phyloP scores from a whole-genome alignment of 2,329 filamentous ascomycete genomes.

The Erysiphe pulchra region DNA sequence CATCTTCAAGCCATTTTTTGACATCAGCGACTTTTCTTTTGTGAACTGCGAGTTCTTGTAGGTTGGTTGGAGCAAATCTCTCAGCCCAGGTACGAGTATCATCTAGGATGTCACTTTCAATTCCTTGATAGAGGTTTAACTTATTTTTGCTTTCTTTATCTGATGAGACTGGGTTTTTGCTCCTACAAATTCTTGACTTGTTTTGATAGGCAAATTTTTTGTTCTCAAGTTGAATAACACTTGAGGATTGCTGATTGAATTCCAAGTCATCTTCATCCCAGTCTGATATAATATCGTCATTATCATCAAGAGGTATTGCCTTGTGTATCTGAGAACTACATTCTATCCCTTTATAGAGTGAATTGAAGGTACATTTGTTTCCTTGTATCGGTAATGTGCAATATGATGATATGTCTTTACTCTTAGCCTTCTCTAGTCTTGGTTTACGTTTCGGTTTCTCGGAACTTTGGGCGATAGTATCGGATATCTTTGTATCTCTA shows the following conservation, averaged over 20 bases:
- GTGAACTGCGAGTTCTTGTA: slow-evolving; percentile 78
- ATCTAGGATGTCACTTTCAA: slow-evolving; percentile 3
- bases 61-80: slow-evolving; percentile 44
- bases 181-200: not conserved
- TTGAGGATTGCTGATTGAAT: slow-evolving; percentile 23
- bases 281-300: slow-evolving; percentile 21
- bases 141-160: slow-evolving; percentile 18
- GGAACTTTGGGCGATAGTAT: too few relatives aligned
- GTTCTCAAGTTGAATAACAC: slow-evolving; percentile 13
- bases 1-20: slow-evolving; percentile 53
- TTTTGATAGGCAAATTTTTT: slow-evolving; percentile 2
- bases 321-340: not conserved
- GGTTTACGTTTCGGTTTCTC: too few relatives aligned
- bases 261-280: slow-evolving; percentile 27
- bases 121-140: slow-evolving; percentile 22
- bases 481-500: too few relatives aligned
- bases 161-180: too few relatives aligned
- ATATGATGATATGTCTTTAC: too few relatives aligned
- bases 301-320: slow-evolving; percentile 15
- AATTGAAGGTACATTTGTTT: not conserved
- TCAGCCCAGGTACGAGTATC: slow-evolving; percentile 68
- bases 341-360: not conserved
- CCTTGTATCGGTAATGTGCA: too few relatives aligned
- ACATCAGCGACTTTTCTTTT: slow-evolving; percentile 86
- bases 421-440: too few relatives aligned